Evolutionary conservation across 805 yeast species (phyloP), one percentile per base, ranked within the genome.

Genomic region (Pichia ethanolica): DNA sequence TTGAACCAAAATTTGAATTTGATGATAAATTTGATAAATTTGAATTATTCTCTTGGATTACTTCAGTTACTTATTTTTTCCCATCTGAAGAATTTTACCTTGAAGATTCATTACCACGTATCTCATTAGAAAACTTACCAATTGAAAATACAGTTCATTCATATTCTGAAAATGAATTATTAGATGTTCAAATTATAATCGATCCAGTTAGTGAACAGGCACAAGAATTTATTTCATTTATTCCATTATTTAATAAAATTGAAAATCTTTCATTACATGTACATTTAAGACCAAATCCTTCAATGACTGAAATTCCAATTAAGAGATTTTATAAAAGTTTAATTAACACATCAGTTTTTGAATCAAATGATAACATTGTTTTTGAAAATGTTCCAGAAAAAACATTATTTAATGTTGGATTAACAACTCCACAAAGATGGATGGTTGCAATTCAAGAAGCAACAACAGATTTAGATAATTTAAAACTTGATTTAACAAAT

Each of bases 191-290:
- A 5, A 68, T 86, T 0, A 65, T 86, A 1, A 59, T 87, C 38
- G 89, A 93, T 61, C 97, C 98, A 1, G 64, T 81, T 2, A 76
- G 78, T 51, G 90, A 85, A 56, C 58, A 68, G 13, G 76, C 95
- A 0, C 98, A 88, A 58, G 78, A 76, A 44, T 58, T 81, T 8
- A 56, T 84, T 0, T 68, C 83, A 0, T 61, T 85, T 14, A 59
- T 66, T 4, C 56, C 62, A 4, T 14, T 59, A 35, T 59, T 70
- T 9, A 62, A 70, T n/a, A 56, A 77, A 0, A 53, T 83, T 30
- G 65, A 77, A 1, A 79, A 76, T 56, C 72, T 85, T 5, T 76
- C 78, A 25, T 59, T 82, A 5, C 71, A 73, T 25, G 65, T 89
- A 0, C 57, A 79, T 5, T 56, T 89, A 32, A 77, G 80, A 46